These are phyloP conservation scores for Atkinsonella texensis DNA, from an alignment of 2,329 filamentous ascomycete genomes.

Conservation along the genomic window DNA sequence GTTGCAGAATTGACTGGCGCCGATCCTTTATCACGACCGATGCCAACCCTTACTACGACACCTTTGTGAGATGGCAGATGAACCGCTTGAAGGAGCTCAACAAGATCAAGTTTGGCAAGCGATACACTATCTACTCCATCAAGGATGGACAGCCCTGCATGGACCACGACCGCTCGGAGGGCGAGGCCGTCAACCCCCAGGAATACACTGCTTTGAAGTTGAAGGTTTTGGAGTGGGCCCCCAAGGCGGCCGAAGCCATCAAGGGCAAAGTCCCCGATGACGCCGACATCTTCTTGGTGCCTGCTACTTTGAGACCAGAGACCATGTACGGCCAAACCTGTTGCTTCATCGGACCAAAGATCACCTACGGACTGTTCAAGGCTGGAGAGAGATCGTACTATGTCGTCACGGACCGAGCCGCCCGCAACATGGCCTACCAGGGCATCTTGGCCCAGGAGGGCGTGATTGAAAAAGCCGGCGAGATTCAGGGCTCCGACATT, in stretches of 20 bases:
- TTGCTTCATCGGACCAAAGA: conserved; percentile 86
- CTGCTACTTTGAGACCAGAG: conserved; percentile 86
- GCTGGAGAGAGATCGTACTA: conserved; percentile 68
- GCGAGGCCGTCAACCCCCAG: conserved; percentile 54
- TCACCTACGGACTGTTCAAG: conserved; percentile 83
- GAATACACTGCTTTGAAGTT: conserved; percentile 92
- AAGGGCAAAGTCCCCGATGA: conserved; percentile 67
- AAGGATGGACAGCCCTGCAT: conserved; percentile 35
- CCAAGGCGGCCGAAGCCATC: conserved; percentile 57
- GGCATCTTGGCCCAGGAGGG: conserved; percentile 70
- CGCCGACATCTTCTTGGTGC: conserved; percentile 77
- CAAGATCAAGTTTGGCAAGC: conserved; percentile 88
- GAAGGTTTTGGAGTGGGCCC: conserved; percentile 80
- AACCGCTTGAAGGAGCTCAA: conserved; percentile 75
- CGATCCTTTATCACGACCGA: conserved; percentile 89
- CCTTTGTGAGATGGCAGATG: conserved; percentile 97
- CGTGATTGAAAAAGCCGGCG: conserved; percentile 59
- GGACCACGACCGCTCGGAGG: conserved; percentile 35
- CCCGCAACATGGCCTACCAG: conserved; percentile 95
- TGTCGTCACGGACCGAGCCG: conserved; percentile 72
- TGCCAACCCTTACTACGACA: conserved; percentile 92
- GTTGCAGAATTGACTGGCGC: conserved; percentile 85
- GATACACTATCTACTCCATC: conserved; percentile 74
- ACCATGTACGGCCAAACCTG: conserved; percentile 98
- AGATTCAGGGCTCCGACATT: conserved; percentile 65